Conservation (phyloP, 371 early-diverging fungal species). For the Mortierella sp. region DNA sequence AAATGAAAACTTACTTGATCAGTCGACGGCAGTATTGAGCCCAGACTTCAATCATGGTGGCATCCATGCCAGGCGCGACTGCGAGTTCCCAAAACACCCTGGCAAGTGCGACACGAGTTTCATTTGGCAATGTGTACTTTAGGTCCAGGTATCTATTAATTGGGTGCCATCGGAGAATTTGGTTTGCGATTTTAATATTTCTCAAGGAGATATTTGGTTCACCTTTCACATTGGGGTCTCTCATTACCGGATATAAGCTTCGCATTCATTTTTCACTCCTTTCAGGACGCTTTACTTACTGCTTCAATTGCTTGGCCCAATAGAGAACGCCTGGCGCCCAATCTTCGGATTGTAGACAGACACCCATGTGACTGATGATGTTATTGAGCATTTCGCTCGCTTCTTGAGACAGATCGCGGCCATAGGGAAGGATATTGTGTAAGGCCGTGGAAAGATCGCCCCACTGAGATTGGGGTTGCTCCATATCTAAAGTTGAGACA, state of each 20-base stretch:
- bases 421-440: conserved; percentile 66
- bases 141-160: conserved; percentile 72
- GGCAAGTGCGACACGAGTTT: conserved; percentile 72
- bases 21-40: conserved; percentile 65
- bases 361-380: conserved; percentile 65
- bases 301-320: conserved; percentile 71
- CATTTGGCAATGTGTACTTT: conserved; percentile 70
- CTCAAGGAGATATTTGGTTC: too few relatives aligned
- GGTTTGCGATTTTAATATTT: neutral
- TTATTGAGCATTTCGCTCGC: conserved; percentile 67
- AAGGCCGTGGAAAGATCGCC: conserved; percentile 40
- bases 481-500: conserved; percentile 34
- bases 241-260: too few relatives aligned
- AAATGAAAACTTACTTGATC: conserved; percentile 65
- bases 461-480: conserved; percentile 28
- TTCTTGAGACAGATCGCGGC: conserved; percentile 63
- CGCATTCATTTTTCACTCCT: neutral
- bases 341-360: conserved; percentile 69
- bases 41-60: conserved; percentile 69
- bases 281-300: conserved; percentile 54
- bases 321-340: conserved; percentile 67
- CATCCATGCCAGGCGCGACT: conserved; percentile 74
- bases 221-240: neutral
- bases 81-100: conserved; percentile 69
- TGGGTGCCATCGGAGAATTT: neutral